Conservation (phyloP, 768 basidiomycete species). For the Russula compacta region DNA sequence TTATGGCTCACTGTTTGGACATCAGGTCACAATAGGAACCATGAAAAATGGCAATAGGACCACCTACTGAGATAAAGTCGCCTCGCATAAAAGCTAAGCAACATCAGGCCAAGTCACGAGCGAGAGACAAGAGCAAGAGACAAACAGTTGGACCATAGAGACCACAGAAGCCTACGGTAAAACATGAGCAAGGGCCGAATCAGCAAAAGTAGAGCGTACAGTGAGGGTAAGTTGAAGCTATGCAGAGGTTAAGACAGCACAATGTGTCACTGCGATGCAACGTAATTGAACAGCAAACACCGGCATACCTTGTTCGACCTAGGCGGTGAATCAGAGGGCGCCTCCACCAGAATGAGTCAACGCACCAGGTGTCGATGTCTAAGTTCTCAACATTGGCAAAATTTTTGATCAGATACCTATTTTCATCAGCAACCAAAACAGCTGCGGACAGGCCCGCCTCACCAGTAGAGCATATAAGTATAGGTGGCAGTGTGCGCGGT, state of each 20-base stretch:
- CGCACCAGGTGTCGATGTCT: constrained; percentile 36
- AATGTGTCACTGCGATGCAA: constrained; percentile 21
- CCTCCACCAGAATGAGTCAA: background rate
- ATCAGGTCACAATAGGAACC: background rate
- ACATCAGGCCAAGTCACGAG: background rate
- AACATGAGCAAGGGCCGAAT: background rate
- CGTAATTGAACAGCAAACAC: background rate
- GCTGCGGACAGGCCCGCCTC: constrained; percentile 7
- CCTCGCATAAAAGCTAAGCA: background rate
- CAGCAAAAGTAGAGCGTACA: background rate
- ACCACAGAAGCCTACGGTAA: background rate
- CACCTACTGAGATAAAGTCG: background rate
- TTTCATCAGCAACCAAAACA: background rate
- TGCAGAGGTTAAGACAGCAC: background rate
- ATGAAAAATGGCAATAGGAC: background rate
- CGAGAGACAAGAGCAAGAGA: background rate
- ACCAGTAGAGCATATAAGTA: constrained; percentile 40
- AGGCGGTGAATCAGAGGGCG: background rate
- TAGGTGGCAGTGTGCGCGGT: constrained; percentile 36
- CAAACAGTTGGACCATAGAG: background rate
- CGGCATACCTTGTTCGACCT: constrained; percentile 21
- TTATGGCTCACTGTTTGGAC: background rate
- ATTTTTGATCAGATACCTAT: constrained; percentile 40
- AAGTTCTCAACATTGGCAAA: constrained; percentile 33
- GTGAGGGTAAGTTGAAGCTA: background rate